Evolutionary conservation across 1,139 yeast species (phyloP), one percentile per base, ranked within the genome.

Genomic region (Kazachstania sp.): DNA sequence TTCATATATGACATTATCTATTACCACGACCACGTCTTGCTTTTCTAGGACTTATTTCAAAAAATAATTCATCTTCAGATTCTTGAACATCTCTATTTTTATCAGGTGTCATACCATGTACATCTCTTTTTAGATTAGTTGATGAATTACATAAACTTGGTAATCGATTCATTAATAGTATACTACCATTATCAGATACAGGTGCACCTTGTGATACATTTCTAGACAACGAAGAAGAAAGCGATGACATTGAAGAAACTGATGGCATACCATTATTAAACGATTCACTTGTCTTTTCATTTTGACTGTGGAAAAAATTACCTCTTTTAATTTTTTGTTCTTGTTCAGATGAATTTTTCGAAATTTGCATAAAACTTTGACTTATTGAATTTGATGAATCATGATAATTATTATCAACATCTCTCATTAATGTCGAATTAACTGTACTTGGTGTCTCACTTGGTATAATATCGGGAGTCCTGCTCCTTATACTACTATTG

Each of bases 101-200:
- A 18, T 36, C 38, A 32, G 36, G 36, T 4, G 36, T 32, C 18
- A 32, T 15, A 11, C 11, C 19, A 15, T 32, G 19, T 8, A 13
- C 8, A 36, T 36, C 28, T 9, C 16, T n/a, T 19, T 20, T 20
- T 7, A n/a, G n/a, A n/a, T 28, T 13, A n/a, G 18, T 16, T 9
- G 16, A 32, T 15, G 16, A 13, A 19, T 32, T 32, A 11, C 28
- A n/a, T 13, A 52, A 41, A 16, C 48, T 53, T 13, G 51, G 47
- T 26, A 53, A 30, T 36, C 56, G 59, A 39, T 58, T 47, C 46
- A 59, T 44, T 5, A 64, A 59, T 11, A 59, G 43, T 6, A 50
- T 52, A 43, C 62, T 59, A 3, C 56, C 61, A 40, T 55, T 54
- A 26, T 53, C 57, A 3, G 64, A 57, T 28, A 62, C 63, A 8